Base-by-base conservation (phyloP, 2,329 filamentous ascomycete species). In the Aureobasidium uvarum region DNA sequence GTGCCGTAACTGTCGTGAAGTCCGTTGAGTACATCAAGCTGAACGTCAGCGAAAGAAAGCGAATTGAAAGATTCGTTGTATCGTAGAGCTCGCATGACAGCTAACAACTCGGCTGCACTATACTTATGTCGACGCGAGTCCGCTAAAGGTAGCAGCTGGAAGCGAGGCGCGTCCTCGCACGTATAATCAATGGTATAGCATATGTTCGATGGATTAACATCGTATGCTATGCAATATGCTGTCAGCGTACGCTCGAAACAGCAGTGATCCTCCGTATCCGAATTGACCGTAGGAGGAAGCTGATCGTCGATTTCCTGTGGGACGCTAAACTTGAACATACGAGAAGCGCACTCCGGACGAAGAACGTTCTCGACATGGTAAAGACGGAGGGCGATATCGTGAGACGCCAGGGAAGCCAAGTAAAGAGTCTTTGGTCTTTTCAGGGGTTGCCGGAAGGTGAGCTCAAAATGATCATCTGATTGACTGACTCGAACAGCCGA, bases 51-150 rank as follows among this genome's bases (percentile, higher is more conserved):
- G 71, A 91, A 90, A 0, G 88, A 90, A 25, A 91, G 86, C 1
- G 86, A 85, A 33, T 79, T 79, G 73, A 90, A 91, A 0, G 81
- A 83, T 71, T 90, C 87, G 71, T 91, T 90, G 74, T 89, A 91
- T 46, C 89, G 84, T 62, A 91, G 74, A 11, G 88, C 82, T 67
- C 88, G 82, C 80, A 89, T 83, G n/a, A 91, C 82, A 5, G 88
- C 86, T 36, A 91, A 80, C n/a, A 90, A 76, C 71, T 90, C 88
- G 28, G 86, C 73, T 5, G 81, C 78, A 2, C 79, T 82, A 71
- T 91, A 91, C 43, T 82, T 81, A 14, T 77, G 76, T 55, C 80
- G 77, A 52, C 80, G 77, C 11, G 80, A 76, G 55, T 80, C 80
- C 23, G 81, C 80, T 2, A 87, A 85, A 23, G 81, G 82, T 8